Conservation (phyloP, 768 basidiomycete species). For the Lyophyllum semitale region DNA sequence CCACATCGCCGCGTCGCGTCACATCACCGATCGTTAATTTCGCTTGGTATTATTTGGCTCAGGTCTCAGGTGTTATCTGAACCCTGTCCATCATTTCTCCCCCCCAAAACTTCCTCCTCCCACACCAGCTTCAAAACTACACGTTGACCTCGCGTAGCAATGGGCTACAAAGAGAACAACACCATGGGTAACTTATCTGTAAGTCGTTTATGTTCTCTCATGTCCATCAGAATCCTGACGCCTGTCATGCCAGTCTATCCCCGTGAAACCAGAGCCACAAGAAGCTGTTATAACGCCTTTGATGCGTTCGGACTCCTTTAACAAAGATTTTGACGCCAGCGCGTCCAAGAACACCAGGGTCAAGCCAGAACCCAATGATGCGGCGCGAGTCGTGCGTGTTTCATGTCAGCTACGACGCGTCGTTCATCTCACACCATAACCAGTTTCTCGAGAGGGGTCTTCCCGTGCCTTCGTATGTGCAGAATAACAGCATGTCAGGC, state of each 20-base stretch:
- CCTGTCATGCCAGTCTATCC: slow-evolving; percentile 4
- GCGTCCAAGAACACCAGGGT: slow-evolving; percentile 12
- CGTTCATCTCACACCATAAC: background rate
- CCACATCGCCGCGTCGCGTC: slow-evolving; percentile 8
- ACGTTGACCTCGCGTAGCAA: slow-evolving; percentile 9
- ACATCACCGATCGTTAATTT: slow-evolving; percentile 5
- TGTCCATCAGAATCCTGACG: background rate
- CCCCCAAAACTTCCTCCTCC: background rate
- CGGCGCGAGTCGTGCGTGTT: slow-evolving; percentile 25
- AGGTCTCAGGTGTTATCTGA: background rate
- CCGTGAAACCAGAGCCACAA: slow-evolving; percentile 18
- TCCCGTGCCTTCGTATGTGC: slow-evolving; percentile 23
- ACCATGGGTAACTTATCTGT: slow-evolving; percentile 13
- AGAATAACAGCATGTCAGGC: slow-evolving; percentile 2
- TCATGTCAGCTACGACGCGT: background rate
- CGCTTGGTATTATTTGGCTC: slow-evolving; percentile 11
- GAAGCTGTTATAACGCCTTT: slow-evolving; percentile 15
- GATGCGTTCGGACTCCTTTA: slow-evolving; percentile 8
- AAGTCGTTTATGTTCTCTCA: background rate
- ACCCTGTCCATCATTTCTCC: background rate
- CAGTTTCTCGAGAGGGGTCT: slow-evolving; percentile 28
- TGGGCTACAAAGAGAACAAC: slow-evolving; percentile 25
- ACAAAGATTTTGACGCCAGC: slow-evolving; percentile 5
- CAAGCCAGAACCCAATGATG: slow-evolving; percentile 33
- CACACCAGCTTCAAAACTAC: background rate